Evolutionary conservation across 257 asterid genomes (phyloP).

Genomic region (Solanum piurae): DNA sequence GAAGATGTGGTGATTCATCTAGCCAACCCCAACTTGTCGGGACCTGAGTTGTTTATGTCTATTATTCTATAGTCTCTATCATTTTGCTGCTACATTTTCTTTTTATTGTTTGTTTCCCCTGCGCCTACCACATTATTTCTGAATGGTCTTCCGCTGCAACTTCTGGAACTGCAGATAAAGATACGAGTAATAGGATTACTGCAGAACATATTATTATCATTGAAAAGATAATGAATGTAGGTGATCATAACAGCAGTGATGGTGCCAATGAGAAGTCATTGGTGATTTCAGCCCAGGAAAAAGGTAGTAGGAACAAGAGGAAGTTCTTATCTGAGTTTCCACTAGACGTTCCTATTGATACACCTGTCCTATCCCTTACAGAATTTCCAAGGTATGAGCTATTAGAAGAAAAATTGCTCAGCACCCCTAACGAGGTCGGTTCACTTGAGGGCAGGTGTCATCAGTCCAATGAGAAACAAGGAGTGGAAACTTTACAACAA

Average conservation of each 20-base stretch:
- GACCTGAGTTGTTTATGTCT: neutral
- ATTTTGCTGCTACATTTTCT: neutral
- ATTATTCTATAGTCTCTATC: neutral
- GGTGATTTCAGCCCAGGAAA: conserved; percentile 16
- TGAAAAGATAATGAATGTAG: conserved; percentile 17
- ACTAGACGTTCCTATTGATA: conserved; percentile 15
- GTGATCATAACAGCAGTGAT: conserved; percentile 15
- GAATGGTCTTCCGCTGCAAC: neutral
- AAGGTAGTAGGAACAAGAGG: conserved; percentile 65
- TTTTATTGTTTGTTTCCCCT: neutral
- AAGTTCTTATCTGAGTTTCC: conserved; percentile 47
- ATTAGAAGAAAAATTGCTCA: conserved; percentile 33
- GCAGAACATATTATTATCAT: neutral
- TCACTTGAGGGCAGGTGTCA: conserved; percentile 22
- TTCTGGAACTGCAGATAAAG: neutral
- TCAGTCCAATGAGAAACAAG: conserved; percentile 15
- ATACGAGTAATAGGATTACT: neutral
- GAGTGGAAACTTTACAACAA: conserved; percentile 12
- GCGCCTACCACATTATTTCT: neutral
- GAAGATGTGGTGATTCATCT: neutral
- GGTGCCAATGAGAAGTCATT: conserved; percentile 17
- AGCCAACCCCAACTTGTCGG: neutral
- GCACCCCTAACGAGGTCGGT: conserved; percentile 21
- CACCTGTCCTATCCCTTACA: conserved; percentile 28
- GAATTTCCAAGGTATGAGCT: conserved; percentile 53